These are phyloP conservation scores for Rhytidhysteron rufulum DNA, from an alignment of 2,329 filamentous ascomycete species.

Conservation along the genomic window DNA sequence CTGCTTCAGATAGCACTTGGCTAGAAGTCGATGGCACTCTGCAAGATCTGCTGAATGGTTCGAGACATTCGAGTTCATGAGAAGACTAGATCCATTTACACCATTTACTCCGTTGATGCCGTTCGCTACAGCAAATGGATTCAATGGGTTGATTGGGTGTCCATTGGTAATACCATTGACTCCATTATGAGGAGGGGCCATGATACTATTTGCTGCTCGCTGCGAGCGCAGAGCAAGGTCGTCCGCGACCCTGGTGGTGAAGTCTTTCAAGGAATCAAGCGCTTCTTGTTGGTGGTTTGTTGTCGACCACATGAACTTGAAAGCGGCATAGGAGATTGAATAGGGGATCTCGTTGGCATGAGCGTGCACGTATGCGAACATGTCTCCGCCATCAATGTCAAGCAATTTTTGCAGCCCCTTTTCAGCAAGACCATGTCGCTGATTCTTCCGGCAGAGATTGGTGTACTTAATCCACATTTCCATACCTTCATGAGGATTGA, in stretches of 20 bases:
- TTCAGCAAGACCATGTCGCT: slow-evolving; percentile 89
- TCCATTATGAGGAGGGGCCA: slow-evolving; percentile 38
- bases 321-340: slow-evolving; percentile 89
- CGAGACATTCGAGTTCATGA: slow-evolving; percentile 21
- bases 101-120: slow-evolving; percentile 48
- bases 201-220: slow-evolving; percentile 33
- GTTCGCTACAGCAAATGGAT: slow-evolving; percentile 42
- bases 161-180: slow-evolving; percentile 48
- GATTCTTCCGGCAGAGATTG: slow-evolving; percentile 95
- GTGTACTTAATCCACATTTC: slow-evolving; percentile 99
- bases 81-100: slow-evolving; percentile 30
- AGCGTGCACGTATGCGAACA: slow-evolving; percentile 31
- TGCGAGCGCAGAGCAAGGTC: slow-evolving; percentile 48
- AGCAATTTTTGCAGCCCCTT: slow-evolving; percentile 92
- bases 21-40: slow-evolving; percentile 67
- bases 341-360: slow-evolving; percentile 54
- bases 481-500: slow-evolving; percentile 87
- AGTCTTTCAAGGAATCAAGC: slow-evolving; percentile 59
- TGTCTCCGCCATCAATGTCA: slow-evolving; percentile 32
- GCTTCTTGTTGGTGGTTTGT: slow-evolving; percentile 32
- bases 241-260: slow-evolving; percentile 57
- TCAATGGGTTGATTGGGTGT: slow-evolving; percentile 28
- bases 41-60: slow-evolving; percentile 38
- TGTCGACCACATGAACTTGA: slow-evolving; percentile 94
- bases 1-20: slow-evolving; percentile 93